Base-by-base conservation (phyloP, 179 eudicot species). In the Patellifolia procumbens region DNA sequence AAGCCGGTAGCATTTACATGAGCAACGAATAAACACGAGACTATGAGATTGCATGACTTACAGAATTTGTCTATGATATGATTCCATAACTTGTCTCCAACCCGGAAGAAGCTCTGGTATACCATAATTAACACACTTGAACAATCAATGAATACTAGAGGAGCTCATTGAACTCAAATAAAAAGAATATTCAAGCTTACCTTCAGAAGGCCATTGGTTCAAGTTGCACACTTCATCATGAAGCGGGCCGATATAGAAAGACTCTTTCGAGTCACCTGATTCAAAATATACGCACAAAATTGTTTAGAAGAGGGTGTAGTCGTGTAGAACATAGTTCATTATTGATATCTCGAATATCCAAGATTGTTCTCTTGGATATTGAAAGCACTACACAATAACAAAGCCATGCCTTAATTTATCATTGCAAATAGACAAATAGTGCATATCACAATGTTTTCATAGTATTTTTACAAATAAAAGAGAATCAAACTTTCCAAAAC, bases 171-270 rank as follows among this genome's bases (percentile, higher is more conserved):
- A 37, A 22, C 19, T 24, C 32, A 68, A 15, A 45, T 7, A 12
- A 12, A 43, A 51, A 45, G 3, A 48, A 42, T 17, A 51, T 26
- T 20, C 17, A 56, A 59, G 70, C 46, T 71, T 85, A 92, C 97
- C 96, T 81, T 83, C 82, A 53, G 89, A 77, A 76, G 97, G 97
- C 97, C 96, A 92, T 66, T 88, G 97, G 74, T 93, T 93, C 63
- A 88, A 79, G 72, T 72, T 59, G 74, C 78, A n/a, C 4, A 19
- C 31, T 53, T 80, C 75, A 65, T 65, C 81, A 56, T 88, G 89
- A 69, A 89, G 49, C 60, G 87, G 84, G 42, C 97, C 92, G 64
- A 92, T 79, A 64, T 88, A 82, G 81, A 92, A 88, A 62, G 85
- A 78, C 86, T 92, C 97, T 84, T 92, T 92, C n/a, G 82, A 71